phyloP scores from a whole-genome alignment of 2,329 filamentous ascomycete genomes.

The Aureobasidium sp. region DNA sequence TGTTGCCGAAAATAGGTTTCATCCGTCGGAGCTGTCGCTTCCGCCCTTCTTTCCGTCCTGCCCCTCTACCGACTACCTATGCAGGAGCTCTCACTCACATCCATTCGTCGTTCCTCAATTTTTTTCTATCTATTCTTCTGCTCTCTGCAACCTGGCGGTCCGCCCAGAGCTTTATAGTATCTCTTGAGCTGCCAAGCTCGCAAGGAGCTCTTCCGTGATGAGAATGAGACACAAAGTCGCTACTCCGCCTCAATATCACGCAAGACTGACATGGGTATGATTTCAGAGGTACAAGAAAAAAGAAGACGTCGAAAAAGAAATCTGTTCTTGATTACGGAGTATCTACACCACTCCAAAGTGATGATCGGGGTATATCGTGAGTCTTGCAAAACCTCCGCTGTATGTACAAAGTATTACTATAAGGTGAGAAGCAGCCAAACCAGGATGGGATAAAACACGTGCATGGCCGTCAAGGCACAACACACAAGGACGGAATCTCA shows the following conservation, averaged over 20 bases:
- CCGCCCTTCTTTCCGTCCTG: not conserved
- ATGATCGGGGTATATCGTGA: not conserved
- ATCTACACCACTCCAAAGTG: not conserved
- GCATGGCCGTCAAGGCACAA: not conserved
- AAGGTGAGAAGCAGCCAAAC: not conserved
- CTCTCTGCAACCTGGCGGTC: not conserved
- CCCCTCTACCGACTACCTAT: not conserved
- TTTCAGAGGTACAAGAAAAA: not conserved
- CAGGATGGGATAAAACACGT: constrained; percentile 3
- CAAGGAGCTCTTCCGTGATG: not conserved
- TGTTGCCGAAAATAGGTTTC: not conserved
- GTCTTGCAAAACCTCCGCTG: not conserved
- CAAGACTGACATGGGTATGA: not conserved
- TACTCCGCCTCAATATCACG: not conserved
- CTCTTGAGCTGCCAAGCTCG: not conserved
- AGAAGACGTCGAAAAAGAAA: not conserved
- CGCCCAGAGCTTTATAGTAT: not conserved
- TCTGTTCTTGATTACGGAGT: not conserved
- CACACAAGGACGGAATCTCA: constrained; percentile 29
- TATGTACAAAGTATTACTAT: constrained; percentile 4
- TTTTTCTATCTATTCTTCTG: too few relatives aligned
- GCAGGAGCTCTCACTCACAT: too few relatives aligned
- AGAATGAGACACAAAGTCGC: not conserved
- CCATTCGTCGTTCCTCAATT: too few relatives aligned
- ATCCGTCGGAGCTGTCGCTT: not conserved